Evolutionary conservation across 306 rosid species (phyloP).

Genomic region (Quercus aquifolioides): DNA sequence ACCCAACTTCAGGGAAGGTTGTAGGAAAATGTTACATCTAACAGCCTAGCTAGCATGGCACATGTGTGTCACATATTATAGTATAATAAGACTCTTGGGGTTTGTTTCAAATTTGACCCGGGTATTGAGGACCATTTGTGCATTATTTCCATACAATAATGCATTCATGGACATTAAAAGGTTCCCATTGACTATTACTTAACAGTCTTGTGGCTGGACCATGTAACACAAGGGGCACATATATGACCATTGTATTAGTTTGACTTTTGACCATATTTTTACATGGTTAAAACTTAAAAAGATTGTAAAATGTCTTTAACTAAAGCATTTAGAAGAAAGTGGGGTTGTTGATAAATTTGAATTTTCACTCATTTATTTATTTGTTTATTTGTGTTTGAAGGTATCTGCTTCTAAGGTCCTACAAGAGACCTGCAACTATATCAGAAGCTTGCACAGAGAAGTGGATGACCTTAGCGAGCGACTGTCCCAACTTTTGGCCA

Average conservation of each 20-base stretch:
- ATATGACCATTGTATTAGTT: too few species aligned
- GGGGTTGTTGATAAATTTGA: not conserved
- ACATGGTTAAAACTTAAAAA: too few species aligned
- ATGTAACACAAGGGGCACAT: not conserved
- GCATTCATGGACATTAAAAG: conserved; percentile 20
- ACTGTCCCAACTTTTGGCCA: conserved; percentile 76
- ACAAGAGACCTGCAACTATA: conserved; percentile 97
- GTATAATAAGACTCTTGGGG: conserved; percentile 1
- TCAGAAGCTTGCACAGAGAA: conserved; percentile 80
- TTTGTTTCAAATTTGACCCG: conserved; percentile 49
- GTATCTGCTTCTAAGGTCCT: conserved; percentile 98
- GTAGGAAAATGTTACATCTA: conserved; percentile 3
- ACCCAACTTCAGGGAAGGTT: conserved; percentile 1
- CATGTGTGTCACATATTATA: conserved; percentile 10
- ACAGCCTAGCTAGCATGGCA: conserved; percentile 14
- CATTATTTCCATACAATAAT: conserved; percentile 19
- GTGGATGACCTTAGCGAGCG: conserved; percentile 92
- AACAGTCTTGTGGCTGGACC: not conserved
- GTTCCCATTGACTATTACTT: conserved; percentile 29
- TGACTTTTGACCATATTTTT: too few species aligned
- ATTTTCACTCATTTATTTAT: not conserved
- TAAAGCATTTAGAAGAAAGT: not conserved
- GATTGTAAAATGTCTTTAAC: too few species aligned
- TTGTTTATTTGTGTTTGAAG: conserved; percentile 34
- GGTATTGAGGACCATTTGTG: conserved; percentile 30